Base-by-base conservation (phyloP, 192 early-diverging fungal species). In the Allomyces macrogynus region DNA sequence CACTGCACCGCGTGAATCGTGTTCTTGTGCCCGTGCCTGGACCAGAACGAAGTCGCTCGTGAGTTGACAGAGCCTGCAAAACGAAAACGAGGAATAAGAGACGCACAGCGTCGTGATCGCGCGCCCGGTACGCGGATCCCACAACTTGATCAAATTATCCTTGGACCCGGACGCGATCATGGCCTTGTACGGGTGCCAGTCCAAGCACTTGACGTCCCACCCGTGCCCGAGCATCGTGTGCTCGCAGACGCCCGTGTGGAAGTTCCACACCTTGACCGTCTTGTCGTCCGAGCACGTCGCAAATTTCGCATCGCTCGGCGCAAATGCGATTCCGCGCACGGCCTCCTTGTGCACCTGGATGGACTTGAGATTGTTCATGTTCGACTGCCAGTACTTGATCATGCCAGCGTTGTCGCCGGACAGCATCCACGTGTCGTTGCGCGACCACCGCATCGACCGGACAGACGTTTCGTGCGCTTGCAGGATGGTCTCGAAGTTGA, bases 321-420 rank as follows among this genome's bases (percentile, higher is more conserved):
- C 81, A 82, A 99, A 96, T 73, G 87, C 81, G 57, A 94, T 65
- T 75, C 89, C 93, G 22, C 93, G 80, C 27, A 96, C 88, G 1
- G 85, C 83, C 72, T 90, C 86, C 69, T 88, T 87, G 71, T 98
- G 95, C 0, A 84, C 95, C 61, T 80, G 76, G 63, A 95, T 82
- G 44, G 84, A 81, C 65, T 96, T 92, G 24, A 98, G 73, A 67
- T 94, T 90, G 71, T 87, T 91, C 83, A 99, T 85, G 67, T 94
- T 97, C 26, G 86, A 87, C 74, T 93, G 89, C 92, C 93, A 99
- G 72, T 97, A 99, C 72, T 99, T 99, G 66, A 99, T 90, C 20
- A 87, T 75, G 27, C 95, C 95, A 24, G 80, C 78, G 63, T 93
- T 86, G 71, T 95, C 95, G 5, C 86, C 92, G 14, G 86, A 90